Evolutionary conservation across 768 basidiomycete genomes (phyloP), one percentile per base, ranked within the genome.

Genomic region (Tricholomella constricta): DNA sequence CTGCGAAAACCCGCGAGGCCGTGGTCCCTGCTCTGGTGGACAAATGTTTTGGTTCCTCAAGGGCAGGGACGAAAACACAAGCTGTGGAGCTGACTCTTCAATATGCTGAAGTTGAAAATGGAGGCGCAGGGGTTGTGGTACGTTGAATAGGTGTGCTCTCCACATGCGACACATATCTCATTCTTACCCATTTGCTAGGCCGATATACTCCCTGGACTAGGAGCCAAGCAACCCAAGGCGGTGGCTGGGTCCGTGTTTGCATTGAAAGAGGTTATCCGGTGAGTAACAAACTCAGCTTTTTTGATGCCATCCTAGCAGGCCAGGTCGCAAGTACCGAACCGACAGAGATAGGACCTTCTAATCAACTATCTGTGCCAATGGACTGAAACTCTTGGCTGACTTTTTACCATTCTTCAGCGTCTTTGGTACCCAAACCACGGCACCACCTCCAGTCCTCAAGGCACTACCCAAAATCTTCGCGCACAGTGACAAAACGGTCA

Each of bases 1-100:
- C 89, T 40, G 88, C 88, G 42, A 86, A 85, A 72, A 88, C 90
- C 35, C 80, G 92, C 62, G 83, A 90, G 46, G 78, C 77, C 2
- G 86, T 99, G 8, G 77, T 97, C 7, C 91, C 94, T n/a, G 88
- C 89, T 3, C 72, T 99, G 54, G 94, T 98, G 32, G 97, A 99
- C 64, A 99, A 99, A 70, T 94, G 92, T 64, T 81, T 97, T 50
- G 94, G 96, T 22, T 94, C 95, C 17, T 75, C 94, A 34, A 81
- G 95, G 65, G 88, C 89, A 9, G 94, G 92, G 19, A 98, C 96
- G 15, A 97, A 87, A 75, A 82, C 78, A 56, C 89, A 95, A 54
- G 90, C 91, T 11, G 70, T 91, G 35, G 97, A 98, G 62, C 79
- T 97, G 12, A 80, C 84, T 47, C 71, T 94, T 61, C 89, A 95